Evolutionary conservation across 2,329 filamentous ascomycete species (phyloP).

Genomic region (Gremmenia infestans): DNA sequence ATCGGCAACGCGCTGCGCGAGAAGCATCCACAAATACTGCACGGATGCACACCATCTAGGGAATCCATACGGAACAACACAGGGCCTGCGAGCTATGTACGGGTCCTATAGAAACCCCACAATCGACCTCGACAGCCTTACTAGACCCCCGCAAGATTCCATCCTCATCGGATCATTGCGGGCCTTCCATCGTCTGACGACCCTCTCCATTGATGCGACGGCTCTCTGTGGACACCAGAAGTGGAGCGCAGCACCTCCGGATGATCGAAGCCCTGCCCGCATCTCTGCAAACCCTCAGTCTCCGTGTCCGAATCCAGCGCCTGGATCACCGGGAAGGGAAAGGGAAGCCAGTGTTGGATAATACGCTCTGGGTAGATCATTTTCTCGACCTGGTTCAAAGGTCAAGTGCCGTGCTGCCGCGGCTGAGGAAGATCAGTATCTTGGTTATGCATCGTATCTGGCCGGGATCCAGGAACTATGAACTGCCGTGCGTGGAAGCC

Average conservation of each 20-base stretch:
- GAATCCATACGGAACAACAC: constrained; percentile 1
- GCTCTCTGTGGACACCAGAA: constrained; percentile 11
- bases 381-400: background rate
- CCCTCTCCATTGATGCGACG: constrained; percentile 10
- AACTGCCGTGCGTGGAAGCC: background rate
- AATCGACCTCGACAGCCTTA: background rate
- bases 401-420: background rate
- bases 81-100: background rate
- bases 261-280: constrained; percentile 8
- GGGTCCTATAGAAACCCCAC: background rate
- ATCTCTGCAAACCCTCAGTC: constrained; percentile 2
- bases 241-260: constrained; percentile 1
- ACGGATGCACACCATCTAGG: background rate
- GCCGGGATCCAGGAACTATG: background rate
- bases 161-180: constrained; percentile 12
- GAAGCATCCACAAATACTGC: constrained; percentile 2
- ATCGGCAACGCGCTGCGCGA: constrained; percentile 1
- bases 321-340: background rate
- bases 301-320: background rate
- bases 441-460: background rate
- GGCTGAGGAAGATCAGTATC: background rate
- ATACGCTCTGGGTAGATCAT: constrained; percentile 1
- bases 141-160: background rate
- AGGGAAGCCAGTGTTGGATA: background rate
- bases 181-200: constrained; percentile 3